Evolutionary conservation across 257 asterid genomes (phyloP), one percentile per base, ranked within the genome.

Genomic region (Cordia subcordata): DNA sequence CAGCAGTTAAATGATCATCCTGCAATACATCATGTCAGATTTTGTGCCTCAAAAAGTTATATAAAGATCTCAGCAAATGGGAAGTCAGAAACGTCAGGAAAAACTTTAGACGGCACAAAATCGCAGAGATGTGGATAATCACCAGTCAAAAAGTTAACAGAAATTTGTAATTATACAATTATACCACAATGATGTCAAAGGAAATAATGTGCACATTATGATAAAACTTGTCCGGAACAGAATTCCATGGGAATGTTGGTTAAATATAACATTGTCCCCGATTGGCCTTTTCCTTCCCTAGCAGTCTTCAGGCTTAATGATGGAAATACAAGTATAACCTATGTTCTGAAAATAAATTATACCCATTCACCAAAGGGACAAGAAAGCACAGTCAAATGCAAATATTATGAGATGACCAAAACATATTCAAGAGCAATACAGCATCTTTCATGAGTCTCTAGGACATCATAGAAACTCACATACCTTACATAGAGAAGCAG

Each of bases 401-500:
- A 50, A 62, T 52, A 53, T 62, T 16, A 39, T 14, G 39, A 62
- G 22, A 63, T 47, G 49, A 14, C 54, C 15, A 53, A 21, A 62
- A 14, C 16, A 49, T 39, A 42, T 5, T 49, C 17, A 22, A 20
- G 32, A 19, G 9, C 38, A 52, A 18, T 21, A n/a, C 4, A 62
- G 58, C 37, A 5, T 3, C 39, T 20, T 35, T n/a, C 16, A 47
- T 4, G 13, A 44, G 32, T 59, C 35, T 14, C 1, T 21, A 42
- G 6, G 13, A n/a, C 15, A 32, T 12, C 32, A 23, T 17, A 16
- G 18, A 35, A 40, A 66, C 51, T 39, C 55, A 62, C 82, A 57
- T 55, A 93, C 99, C 97, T 93, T 93, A 60, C 83, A 77, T 77
- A 86, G 66, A 63, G 99, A 93, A 66, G 99, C 99, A 17, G 99